Base-by-base conservation (phyloP, 2,329 filamentous ascomycete species). In the Fusarium musae region DNA sequence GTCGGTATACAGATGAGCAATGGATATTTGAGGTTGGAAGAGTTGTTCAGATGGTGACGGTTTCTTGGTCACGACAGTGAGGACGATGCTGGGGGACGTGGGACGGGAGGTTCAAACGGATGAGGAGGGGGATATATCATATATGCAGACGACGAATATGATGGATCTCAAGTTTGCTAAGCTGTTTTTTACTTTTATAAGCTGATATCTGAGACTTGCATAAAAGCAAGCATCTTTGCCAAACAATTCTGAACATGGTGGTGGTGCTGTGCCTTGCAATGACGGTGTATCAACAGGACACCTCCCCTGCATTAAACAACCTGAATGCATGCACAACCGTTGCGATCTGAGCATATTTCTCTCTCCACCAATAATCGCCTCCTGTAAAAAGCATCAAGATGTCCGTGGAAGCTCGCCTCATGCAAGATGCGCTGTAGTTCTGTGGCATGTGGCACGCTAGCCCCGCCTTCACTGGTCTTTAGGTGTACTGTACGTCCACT, bases 81-180 rank as follows among this genome's bases (percentile, higher is more conserved):
- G 46, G 30, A 44, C 23, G 65, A 75, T 67, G 76, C 44, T 70
- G 77, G 53, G 72, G 46, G 63, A 79, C 73, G 78, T 78, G 67
- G 42, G 74, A 78, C 72, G 57, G 47, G 60, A 62, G 59, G 59
- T 56, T 47, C 66, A 75, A 76, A 78, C 73, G 65, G 64, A 71
- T 34, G 65, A 63, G 36, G 34, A 63, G 60, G 39, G 59, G 61
- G 15, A 43, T 6, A 44, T 73, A 47, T 53, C 40, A 47, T 37
- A 32, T 42, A 52, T 34, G 37, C 32, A 63, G 7, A 17, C 36
- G 57, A 47, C 34, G 47, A n/a, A n/a, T 30, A 37, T 39, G 32
- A 52, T 32, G 21, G 16, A 2, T 30, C 13, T 11, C 32, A 19
- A 11, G 43, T 39, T 43, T 42, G 16, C 5, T 30, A 37, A 26